A percentile compares a stretch with the other conserved stretches of the same genome.
Evolutionary conservation across 495 filamentous ascomycete genomes (phyloP).

Genomic region (Penicilliopsis zonata): DNA sequence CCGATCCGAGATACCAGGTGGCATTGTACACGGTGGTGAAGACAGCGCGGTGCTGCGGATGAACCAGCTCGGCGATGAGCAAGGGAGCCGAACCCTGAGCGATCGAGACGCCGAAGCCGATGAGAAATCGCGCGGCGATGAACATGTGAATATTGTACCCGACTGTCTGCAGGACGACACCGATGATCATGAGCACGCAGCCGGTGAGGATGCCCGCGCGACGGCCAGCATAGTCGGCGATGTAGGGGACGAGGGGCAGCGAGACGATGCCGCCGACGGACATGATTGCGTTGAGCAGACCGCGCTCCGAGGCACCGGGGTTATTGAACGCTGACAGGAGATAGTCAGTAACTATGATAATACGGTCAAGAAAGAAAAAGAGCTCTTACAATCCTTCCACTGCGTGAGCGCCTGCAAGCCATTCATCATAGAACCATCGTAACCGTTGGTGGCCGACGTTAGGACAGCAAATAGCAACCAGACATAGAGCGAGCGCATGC

Average conservation of each 20-base stretch:
- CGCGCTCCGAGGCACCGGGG: constrained; percentile 40
- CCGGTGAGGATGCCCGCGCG: constrained; percentile 49
- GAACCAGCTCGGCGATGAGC: constrained; percentile 51
- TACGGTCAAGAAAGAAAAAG: too few relatives aligned
- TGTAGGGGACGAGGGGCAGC: constrained; percentile 50
- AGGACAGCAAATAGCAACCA: constrained; percentile 24
- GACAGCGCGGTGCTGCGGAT: constrained; percentile 54
- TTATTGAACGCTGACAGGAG: constrained; percentile 19
- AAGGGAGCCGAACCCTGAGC: constrained; percentile 51
- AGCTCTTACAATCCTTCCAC: constrained; percentile 26
- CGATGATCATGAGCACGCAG: constrained; percentile 52
- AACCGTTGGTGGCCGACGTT: constrained; percentile 48
- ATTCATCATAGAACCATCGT: constrained; percentile 46
- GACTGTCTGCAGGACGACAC: constrained; percentile 40
- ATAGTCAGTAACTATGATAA: constrained; percentile 16
- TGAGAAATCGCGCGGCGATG: constrained; percentile 10
- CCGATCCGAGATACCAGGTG: constrained; percentile 23
- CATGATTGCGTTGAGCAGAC: constrained; percentile 57
- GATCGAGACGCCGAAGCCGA: constrained; percentile 54
- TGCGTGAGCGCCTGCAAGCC: constrained; percentile 22
- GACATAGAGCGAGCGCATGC: constrained; percentile 25
- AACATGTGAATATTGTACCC: constrained; percentile 31
- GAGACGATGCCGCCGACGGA: constrained; percentile 52
- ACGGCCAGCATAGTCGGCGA: constrained; percentile 51
- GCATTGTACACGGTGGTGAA: constrained; percentile 55